Evolutionary conservation across 805 yeast genomes (phyloP), one percentile per base, ranked within the genome.

Genomic region (Saturnispora besseyi): DNA sequence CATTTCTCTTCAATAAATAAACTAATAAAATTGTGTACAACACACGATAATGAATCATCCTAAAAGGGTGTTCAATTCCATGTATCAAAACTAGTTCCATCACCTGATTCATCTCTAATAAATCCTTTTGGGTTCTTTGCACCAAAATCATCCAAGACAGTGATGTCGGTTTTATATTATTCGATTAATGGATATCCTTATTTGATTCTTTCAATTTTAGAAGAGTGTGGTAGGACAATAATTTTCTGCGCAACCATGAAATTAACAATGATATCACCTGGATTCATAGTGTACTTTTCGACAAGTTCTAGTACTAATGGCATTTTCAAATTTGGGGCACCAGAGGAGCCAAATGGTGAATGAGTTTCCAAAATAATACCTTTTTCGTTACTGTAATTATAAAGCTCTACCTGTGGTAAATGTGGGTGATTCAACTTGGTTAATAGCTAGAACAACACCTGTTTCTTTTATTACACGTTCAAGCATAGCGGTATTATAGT

Each of bases 351-450:
- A 57, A 87, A 70, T 29, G 95, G 95, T 30, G 88, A 81, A 68
- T 84, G 87, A 12, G 93, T 93, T 63, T 84, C 85, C 42, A 83
- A 66, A 30, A 71, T 64, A 55, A 83, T 82, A 54, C 71, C 76
- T 55, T 84, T 71, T 26, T 67, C 61, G 46, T 71, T 67, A 61
- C 81, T 73, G 64, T 62, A 83, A 29, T 75, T 74, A 31, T 76
- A 60, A 53, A 86, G 70, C 55, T 81, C 81, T 7, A 65, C 70
- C 62, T 86, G 91, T 43, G 86, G 86, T 51, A 83, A 71, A 54
- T 74, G 74, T 44, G 90, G 88, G 65, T 87, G 95, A 66, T 69
- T 87, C 95, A 52, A 85, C 73, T 71, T 87, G 95, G 67, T 82
- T 79, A 41, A 73, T 78, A 10, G 79, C 88, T 10, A 95, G 96